Conservation (phyloP, 176 grass and related monocot species). For the Urochloa ruziziensis region DNA sequence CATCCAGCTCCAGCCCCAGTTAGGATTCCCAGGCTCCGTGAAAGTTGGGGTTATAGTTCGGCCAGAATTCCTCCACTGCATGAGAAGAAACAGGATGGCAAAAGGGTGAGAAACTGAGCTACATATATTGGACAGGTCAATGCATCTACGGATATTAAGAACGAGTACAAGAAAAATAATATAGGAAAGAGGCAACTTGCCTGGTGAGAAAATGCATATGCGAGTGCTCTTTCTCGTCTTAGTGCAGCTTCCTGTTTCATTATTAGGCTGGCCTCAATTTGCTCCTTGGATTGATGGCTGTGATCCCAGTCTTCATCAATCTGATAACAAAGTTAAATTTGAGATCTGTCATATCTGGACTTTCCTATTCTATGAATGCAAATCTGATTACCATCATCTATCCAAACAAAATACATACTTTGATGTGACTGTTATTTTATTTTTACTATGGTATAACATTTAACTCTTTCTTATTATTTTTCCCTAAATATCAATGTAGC, state of each 20-base stretch:
- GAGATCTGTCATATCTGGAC: background rate
- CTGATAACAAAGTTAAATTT: slow-evolving; percentile 37
- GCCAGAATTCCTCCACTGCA: slow-evolving; percentile 79
- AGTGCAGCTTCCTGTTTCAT: slow-evolving; percentile 86
- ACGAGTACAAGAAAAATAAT: background rate
- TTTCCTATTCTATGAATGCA: background rate
- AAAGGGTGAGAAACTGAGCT: background rate
- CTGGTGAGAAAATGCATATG: slow-evolving; percentile 99
- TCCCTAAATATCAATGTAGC: background rate
- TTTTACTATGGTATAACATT: background rate
- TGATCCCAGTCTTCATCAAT: slow-evolving; percentile 86
- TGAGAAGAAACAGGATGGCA: background rate
- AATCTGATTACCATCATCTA: background rate
- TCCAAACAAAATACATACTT: background rate
- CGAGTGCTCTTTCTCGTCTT: slow-evolving; percentile 82
- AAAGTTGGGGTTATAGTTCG: slow-evolving; percentile 54
- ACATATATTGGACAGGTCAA: background rate
- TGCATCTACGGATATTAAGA: background rate
- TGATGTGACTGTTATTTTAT: background rate
- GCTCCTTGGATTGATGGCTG: slow-evolving; percentile 83
- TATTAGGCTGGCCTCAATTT: slow-evolving; percentile 59
- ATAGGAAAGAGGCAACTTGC: slow-evolving; percentile 21
- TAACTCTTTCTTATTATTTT: background rate
- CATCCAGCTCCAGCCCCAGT: slow-evolving; percentile 99
- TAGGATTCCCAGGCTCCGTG: slow-evolving; percentile 76